phyloP scores from a whole-genome alignment of 164 flowering plant species.

The Cinnamomum micranthum region DNA sequence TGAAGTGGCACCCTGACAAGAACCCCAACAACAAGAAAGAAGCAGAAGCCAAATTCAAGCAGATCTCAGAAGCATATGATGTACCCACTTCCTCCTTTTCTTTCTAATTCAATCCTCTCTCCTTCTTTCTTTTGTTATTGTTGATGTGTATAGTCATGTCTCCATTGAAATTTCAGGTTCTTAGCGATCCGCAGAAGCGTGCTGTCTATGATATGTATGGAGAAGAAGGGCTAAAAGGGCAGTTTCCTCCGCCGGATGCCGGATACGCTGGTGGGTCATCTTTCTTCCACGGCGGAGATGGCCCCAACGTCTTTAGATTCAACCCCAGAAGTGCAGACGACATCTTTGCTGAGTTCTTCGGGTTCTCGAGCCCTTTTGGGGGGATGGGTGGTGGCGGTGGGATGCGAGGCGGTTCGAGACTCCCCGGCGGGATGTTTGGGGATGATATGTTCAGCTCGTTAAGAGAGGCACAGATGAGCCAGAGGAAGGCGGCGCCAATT shows the following conservation, averaged over 20 bases:
- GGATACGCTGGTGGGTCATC: slow-evolving; percentile 36
- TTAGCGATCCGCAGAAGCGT: slow-evolving; percentile 61
- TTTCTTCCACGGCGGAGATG: slow-evolving; percentile 41
- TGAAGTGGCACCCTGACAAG: slow-evolving; percentile 81
- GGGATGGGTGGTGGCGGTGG: slow-evolving; percentile 37
- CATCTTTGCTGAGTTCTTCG: slow-evolving; percentile 57
- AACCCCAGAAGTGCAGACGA: slow-evolving; percentile 57
- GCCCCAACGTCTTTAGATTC: slow-evolving; percentile 43
- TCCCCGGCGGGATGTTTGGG: slow-evolving; percentile 40
- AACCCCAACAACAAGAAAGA: slow-evolving; percentile 61
- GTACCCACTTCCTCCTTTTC: slow-evolving; percentile 15
- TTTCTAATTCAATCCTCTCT: background rate
- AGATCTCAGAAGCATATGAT: slow-evolving; percentile 74
- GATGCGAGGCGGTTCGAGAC: slow-evolving; percentile 30
- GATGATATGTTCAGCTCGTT: slow-evolving; percentile 45
- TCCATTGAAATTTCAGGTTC: slow-evolving; percentile 31
- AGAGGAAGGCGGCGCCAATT: slow-evolving; percentile 43
- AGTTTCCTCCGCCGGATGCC: slow-evolving; percentile 53
- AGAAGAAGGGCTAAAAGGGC: slow-evolving; percentile 60
- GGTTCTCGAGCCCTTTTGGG: slow-evolving; percentile 47
- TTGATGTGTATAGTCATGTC: background rate
- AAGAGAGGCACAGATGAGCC: slow-evolving; percentile 27
- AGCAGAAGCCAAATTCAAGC: slow-evolving; percentile 69
- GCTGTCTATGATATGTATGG: slow-evolving; percentile 59
- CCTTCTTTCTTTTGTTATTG: background rate